These are phyloP conservation scores for Botrytis squamosa DNA, from an alignment of 2,329 filamentous ascomycete species.

Conservation along the genomic window DNA sequence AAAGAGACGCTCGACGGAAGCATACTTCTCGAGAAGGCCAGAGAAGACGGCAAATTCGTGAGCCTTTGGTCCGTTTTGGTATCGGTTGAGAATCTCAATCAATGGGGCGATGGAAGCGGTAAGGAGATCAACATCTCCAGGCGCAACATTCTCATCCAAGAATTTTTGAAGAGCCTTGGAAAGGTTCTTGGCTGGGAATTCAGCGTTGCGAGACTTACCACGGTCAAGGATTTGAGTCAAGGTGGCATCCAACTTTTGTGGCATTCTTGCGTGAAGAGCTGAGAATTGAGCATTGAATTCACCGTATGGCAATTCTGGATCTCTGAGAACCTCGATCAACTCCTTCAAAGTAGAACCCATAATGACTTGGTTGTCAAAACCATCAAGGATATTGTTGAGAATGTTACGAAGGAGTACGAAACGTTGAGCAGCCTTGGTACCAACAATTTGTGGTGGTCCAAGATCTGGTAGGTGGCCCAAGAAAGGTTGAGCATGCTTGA, in stretches of 20 bases:
- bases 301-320: constrained; percentile 89
- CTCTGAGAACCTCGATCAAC: constrained; percentile 83
- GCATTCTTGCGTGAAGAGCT: constrained; percentile 95
- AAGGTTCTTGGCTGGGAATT: constrained; percentile 90
- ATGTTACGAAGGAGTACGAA: constrained; percentile 76
- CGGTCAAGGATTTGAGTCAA: constrained; percentile 86
- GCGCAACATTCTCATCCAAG: constrained; percentile 77
- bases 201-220: constrained; percentile 70
- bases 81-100: constrained; percentile 73
- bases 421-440: constrained; percentile 86
- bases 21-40: constrained; percentile 77
- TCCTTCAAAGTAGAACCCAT: constrained; percentile 86
- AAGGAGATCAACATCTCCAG: constrained; percentile 70
- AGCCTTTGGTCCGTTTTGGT: constrained; percentile 82
- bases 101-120: constrained; percentile 73
- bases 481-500: constrained; percentile 96
- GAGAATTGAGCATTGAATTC: constrained; percentile 97
- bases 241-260: constrained; percentile 80
- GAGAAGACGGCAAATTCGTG: constrained; percentile 85
- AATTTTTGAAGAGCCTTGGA: constrained; percentile 83
- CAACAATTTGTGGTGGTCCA: constrained; percentile 81
- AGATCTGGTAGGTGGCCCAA: constrained; percentile 84
- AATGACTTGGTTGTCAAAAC: constrained; percentile 96
- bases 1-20: constrained; percentile 81
- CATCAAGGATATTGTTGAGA: constrained; percentile 82